Evolutionary conservation across 139 green algal genomes (phyloP), one percentile per base, ranked within the genome.

Genomic region (Picochlorum costavermella): DNA sequence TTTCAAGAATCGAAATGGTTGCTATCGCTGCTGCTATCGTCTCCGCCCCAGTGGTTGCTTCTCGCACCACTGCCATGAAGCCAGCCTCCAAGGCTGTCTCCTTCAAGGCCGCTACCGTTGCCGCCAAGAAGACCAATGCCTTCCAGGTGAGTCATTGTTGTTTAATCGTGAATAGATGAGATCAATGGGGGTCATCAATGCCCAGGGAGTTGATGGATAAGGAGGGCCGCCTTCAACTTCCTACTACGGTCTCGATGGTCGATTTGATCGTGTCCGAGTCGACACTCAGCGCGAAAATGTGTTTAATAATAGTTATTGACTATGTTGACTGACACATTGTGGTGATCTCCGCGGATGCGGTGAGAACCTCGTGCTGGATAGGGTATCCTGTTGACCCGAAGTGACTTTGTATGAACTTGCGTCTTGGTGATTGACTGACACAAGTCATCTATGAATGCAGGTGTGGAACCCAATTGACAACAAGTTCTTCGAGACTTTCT

Each of bases 401-500:
- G 20, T 23, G 20, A 23, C 20, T 23, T 23, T 23, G 20, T 23
- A 23, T 23, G 20, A 23, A 37, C 31, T 37, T 6, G 31, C 2
- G 33, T 40, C 10, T 8, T 12, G 33, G 8, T 40, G 33, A 40
- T 8, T 40, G 33, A 12, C 33, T 40, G 33, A 40, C 33, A 8
- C 10, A 12, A 40, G 10, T 8, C 9, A 51, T 14, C 16, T 33
- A 17, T 13, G 8, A 23, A 11, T 16, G 10, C 51, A 60, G 76
- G 73, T 83, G 53, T 83, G 76, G 76, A 75, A 56, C 20, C 76
- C 76, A 45, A 25, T 77, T 16, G 69, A 78, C 76, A 83, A 83
- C 81, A 85, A 82, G 62, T 87, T 91, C 71, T 98, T 94, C 81
- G 94, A 98, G 94, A 97, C 90, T 81, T 88, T 99, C 76, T 97